A percentile compares a stretch with the other conserved stretches of the same genome.
These are phyloP conservation scores for Clitoria ternatea DNA, from an alignment of 306 rosid genomes.

Conservation along the genomic window DNA sequence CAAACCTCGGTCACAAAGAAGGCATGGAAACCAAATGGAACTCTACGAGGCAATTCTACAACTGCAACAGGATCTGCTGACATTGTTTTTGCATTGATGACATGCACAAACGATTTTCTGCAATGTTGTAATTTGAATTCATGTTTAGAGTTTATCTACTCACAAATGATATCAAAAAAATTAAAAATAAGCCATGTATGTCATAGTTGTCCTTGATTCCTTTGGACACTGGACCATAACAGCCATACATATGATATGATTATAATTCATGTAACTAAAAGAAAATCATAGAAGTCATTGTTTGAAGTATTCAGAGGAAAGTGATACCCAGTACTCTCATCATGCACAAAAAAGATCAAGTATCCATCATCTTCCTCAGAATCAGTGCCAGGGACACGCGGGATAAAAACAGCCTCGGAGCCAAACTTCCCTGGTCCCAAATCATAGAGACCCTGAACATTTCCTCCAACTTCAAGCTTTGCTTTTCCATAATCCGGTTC, in stretches of 20 bases:
- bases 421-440: constrained; percentile 81
- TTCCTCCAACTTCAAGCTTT: constrained; percentile 78
- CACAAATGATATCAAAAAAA: not conserved
- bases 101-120: constrained; percentile 74
- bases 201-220: not conserved
- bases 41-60: constrained; percentile 77
- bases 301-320: not conserved
- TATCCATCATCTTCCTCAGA: constrained; percentile 98
- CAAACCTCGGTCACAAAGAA: constrained; percentile 88
- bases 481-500: constrained; percentile 59
- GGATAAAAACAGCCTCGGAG: constrained; percentile 86
- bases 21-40: constrained; percentile 94
- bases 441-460: constrained; percentile 69
- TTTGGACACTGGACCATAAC: not conserved
- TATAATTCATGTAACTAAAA: not conserved
- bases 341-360: constrained; percentile 77
- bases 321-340: constrained; percentile 68
- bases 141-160: not conserved
- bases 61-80: constrained; percentile 84
- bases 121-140: constrained; percentile 18
- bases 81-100: constrained; percentile 86
- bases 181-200: not conserved
- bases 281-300: not conserved
- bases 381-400: constrained; percentile 54
- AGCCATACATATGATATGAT: not conserved